Conservation (phyloP, 305 asterid species). For the Stenogyne calaminthoides region DNA sequence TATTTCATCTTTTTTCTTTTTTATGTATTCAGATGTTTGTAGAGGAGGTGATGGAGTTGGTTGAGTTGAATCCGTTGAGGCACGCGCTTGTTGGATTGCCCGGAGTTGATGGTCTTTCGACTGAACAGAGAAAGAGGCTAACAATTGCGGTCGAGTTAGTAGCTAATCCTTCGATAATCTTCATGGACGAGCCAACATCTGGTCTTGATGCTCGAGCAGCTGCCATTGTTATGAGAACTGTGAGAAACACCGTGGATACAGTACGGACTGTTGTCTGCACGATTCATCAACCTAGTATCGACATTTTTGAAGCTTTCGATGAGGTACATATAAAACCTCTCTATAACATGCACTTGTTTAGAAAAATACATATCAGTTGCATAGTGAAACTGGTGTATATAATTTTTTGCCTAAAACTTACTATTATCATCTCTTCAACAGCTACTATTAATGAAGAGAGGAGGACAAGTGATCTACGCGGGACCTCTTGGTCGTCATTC, state of each 20-base stretch:
- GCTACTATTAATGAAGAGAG: conserved; percentile 87
- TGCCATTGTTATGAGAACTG: conserved; percentile 91
- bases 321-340: conserved; percentile 47
- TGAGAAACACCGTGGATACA: conserved; percentile 86
- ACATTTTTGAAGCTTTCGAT: conserved; percentile 89
- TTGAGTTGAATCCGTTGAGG: conserved; percentile 70
- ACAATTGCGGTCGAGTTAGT: conserved; percentile 90
- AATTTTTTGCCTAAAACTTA: no score
- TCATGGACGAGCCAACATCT: conserved; percentile 94
- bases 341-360: background rate
- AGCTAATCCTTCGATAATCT: conserved; percentile 86
- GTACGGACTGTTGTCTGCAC: conserved; percentile 96
- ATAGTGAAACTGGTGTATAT: no score
- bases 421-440: conserved; percentile 29
- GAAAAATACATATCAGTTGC: no score
- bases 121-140: conserved; percentile 87
- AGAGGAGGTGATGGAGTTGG: conserved; percentile 88
- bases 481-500: conserved; percentile 77
- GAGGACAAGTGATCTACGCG: conserved; percentile 77
- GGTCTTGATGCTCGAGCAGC: conserved; percentile 98
- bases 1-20: background rate
- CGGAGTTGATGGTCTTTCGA: conserved; percentile 82
- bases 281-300: conserved; percentile 92
- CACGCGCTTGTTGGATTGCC: conserved; percentile 87
- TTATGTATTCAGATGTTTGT: conserved; percentile 76